Base-by-base conservation (phyloP, 2,329 filamentous ascomycete genomes). In the Dendryphion nanum region DNA sequence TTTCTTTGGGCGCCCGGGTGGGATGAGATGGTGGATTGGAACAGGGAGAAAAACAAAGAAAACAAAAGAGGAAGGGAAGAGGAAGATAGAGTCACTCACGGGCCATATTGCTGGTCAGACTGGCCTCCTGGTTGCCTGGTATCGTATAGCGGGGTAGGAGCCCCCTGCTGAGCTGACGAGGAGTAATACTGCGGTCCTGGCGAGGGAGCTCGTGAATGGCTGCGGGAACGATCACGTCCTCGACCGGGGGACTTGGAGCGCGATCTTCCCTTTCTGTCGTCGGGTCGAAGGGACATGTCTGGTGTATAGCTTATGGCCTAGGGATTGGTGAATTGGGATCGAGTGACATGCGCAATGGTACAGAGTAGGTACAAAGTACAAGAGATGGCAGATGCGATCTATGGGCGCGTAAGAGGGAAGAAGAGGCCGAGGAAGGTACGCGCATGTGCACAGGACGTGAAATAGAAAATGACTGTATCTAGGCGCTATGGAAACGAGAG, bases 161-260 rank as follows among this genome's bases (percentile, higher is more conserved):
- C 36, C 37, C 41, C 47, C 35, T 48, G 47, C 29, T 42, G 29
- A 30, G 12, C 35, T 42, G 46, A 41, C 51, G 46, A 44, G 41
- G 46, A 47, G 19, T 51, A 51, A 44, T 53, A 42, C 31, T 59
- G 54, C 18, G 59, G 54, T 45, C 60, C 55, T 49, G 56, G 58
- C 46, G 60, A 58, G 38, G 61, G 55, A 33, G 57, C 62, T 26
- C 64, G 55, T 17, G 59, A 64, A 56, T 68, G 51, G 50, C 65
- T 68, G 37, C 62, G 57, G 12, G 68, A 70, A 32, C 69, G 54
- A 32, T 59, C 52, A 34, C 55, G 55, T 37, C 61, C 46, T 14
- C 63, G 53, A 17, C 60, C 63, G 18, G 61, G 64, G 28, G 69
- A 73, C 44, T 70, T 70, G 34, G 67, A 70, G 26, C 69, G 61